These are phyloP conservation scores for Alternaria brassicicola DNA, from an alignment of 2,329 filamentous ascomycete species.

Conservation along the genomic window DNA sequence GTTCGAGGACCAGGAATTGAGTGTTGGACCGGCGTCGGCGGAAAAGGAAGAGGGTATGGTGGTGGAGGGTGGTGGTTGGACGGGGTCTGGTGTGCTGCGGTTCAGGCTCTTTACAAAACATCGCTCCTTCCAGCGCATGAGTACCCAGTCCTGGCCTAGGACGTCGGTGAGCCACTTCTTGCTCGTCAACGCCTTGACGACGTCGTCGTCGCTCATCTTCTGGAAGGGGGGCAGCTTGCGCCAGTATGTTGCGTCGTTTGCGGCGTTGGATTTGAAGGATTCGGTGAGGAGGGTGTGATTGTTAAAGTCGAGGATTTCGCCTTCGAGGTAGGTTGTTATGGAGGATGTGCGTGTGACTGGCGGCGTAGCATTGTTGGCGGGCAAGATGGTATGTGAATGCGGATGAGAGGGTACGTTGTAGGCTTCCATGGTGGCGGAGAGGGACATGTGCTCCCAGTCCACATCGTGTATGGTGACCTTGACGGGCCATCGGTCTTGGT, in stretches of 20 bases:
- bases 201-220: conserved; percentile 47
- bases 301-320: conserved; percentile 69
- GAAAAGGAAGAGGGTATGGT: conserved; percentile 5
- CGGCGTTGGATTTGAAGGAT: conserved; percentile 53
- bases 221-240: conserved; percentile 55
- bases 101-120: conserved; percentile 53
- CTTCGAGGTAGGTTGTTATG: conserved; percentile 71
- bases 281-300: conserved; percentile 60
- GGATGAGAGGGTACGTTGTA: conserved; percentile 66
- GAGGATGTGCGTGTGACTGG: conserved; percentile 47
- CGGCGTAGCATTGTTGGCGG: conserved; percentile 12
- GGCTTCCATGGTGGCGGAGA: conserved; percentile 72
- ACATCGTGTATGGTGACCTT: conserved; percentile 69
- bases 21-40: conserved; percentile 6
- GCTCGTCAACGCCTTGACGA: conserved; percentile 54
- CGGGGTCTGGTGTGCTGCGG: conserved; percentile 20
- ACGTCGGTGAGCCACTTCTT: conserved; percentile 41
- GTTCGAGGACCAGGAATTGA: neutral
- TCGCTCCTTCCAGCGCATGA: conserved; percentile 64
- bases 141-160: conserved; percentile 57
- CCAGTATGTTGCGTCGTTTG: conserved; percentile 57
- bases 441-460: conserved; percentile 64
- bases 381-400: conserved; percentile 37
- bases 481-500: conserved; percentile 69
- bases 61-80: conserved; percentile 19